Evolutionary conservation across 192 early-diverging fungal species (phyloP).

Genomic region (Podila epigama): DNA sequence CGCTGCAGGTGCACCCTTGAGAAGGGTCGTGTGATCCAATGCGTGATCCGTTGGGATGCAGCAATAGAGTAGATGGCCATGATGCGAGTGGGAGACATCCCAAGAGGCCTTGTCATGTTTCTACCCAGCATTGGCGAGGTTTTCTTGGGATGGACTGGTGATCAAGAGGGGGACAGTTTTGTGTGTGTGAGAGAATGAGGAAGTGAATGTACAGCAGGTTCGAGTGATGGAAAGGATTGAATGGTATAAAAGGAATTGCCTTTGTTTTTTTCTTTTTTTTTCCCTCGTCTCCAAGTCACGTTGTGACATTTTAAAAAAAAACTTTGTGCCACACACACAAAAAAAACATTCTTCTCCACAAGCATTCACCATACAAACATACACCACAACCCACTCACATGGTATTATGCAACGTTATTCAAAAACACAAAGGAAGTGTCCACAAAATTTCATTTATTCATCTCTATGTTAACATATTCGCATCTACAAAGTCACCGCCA

Average conservation of each 20-base stretch:
- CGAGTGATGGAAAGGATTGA: not conserved
- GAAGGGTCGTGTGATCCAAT: conserved; percentile 38
- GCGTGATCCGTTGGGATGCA: conserved; percentile 34
- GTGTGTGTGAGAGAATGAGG: not conserved
- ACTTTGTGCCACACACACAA: too few relatives aligned
- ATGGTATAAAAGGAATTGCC: not conserved
- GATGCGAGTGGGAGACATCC: conserved; percentile 35
- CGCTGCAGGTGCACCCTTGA: conserved; percentile 33
- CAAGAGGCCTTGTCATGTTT: conserved; percentile 35
- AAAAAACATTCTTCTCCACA: too few relatives aligned
- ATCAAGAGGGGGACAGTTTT: not conserved
- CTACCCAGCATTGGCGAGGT: conserved; percentile 22
- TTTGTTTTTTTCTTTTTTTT: too few relatives aligned
- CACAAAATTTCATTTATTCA: too few relatives aligned
- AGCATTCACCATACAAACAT: too few relatives aligned
- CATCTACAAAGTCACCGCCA: too few relatives aligned
- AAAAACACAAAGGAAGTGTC: too few relatives aligned
- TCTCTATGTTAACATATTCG: too few relatives aligned
- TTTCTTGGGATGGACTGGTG: not conserved
- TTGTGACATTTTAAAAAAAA: not conserved
- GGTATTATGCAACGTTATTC: too few relatives aligned
- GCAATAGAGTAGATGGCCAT: conserved; percentile 19
- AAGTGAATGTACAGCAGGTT: not conserved
- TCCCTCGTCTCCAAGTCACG: too few relatives aligned
- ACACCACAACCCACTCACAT: too few relatives aligned